Base-by-base conservation (phyloP, 169 alveolate species). In the Cryptosporidium parvum region DNA sequence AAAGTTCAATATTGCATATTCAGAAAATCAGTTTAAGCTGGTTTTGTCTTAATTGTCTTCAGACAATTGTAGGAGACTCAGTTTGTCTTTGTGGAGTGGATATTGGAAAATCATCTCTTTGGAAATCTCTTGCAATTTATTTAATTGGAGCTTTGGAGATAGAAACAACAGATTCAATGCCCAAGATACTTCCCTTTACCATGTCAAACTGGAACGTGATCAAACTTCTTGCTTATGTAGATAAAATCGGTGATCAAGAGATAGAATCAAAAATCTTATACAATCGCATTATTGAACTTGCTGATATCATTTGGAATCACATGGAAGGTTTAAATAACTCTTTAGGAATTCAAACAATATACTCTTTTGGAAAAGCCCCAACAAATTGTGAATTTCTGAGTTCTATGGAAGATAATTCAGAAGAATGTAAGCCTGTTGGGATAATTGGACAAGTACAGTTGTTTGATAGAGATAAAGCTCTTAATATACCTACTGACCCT, bases 141-240 rank as follows among this genome's bases (percentile, higher is more conserved):
- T 21, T 80, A 18, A 51, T 80, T 18, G 89, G 89, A 5, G 37
- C 75, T 6, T 35, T 80, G 23, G 89, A 80, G 39, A 29, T 80
- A 18, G 58, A 61, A 23, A 6, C 44, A n/a, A 44, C 10, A 8
- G 62, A 80, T n/a, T 65, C 67, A 33, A 23, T 23, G 9, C 31
- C 89, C 2, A 80, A 80, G 39, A 12, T 80, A 62, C 44, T 80
- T 80, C 89, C 89, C 10, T 80, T 80, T 80, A 80, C 48, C 2
- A 62, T 80, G 75, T 62, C 89, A n/a, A 80, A 80, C 29, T 80
- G 89, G 89, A 80, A 80, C 16, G 89, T 42, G 10, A 61, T 80
- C 39, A 80, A 80, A 45, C 65, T 80, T 21, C 65, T 80, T 12
- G 73, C 75, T 0, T 80, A 42, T 80, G 52, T 48, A 37, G 52